Conservation (phyloP, 2,329 filamentous ascomycete genomes). For the Emergomyces pasteurianus region DNA sequence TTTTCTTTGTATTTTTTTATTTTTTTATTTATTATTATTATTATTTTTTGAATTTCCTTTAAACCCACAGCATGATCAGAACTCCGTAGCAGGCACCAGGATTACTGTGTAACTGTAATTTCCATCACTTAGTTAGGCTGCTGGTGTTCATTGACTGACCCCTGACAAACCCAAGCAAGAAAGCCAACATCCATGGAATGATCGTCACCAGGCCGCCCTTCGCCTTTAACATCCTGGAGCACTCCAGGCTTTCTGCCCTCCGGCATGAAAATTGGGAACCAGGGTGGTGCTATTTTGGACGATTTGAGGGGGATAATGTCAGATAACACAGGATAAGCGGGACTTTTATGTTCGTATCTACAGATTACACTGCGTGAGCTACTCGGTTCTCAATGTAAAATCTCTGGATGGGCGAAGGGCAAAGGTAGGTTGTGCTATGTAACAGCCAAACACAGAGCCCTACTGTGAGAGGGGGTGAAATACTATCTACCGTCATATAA, state of each 20-base stretch:
- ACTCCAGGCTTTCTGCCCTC: neutral
- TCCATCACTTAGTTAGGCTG: neutral
- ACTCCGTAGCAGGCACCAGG: neutral
- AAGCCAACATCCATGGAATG: neutral
- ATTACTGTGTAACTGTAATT: neutral
- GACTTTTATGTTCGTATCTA: neutral
- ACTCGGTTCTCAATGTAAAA: neutral
- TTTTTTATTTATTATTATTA: too few species aligned
- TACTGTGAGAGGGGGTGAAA: neutral
- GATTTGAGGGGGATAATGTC: neutral
- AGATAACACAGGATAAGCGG: neutral
- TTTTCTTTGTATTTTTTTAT: too few species aligned
- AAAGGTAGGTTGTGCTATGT: neutral
- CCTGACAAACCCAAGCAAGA: too few species aligned
- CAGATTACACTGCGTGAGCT: neutral
- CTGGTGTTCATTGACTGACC: neutral
- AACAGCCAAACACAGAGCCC: neutral
- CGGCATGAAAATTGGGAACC: neutral
- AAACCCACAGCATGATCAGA: neutral
- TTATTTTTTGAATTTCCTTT: neutral
- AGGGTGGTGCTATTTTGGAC: neutral
- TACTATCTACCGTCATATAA: neutral
- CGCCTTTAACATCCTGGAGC: neutral
- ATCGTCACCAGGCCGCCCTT: neutral
- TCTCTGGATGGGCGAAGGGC: neutral